These are phyloP conservation scores for Paramecium pentaurelia DNA, from an alignment of 73 alveolate genomes.

Conservation along the genomic window DNA sequence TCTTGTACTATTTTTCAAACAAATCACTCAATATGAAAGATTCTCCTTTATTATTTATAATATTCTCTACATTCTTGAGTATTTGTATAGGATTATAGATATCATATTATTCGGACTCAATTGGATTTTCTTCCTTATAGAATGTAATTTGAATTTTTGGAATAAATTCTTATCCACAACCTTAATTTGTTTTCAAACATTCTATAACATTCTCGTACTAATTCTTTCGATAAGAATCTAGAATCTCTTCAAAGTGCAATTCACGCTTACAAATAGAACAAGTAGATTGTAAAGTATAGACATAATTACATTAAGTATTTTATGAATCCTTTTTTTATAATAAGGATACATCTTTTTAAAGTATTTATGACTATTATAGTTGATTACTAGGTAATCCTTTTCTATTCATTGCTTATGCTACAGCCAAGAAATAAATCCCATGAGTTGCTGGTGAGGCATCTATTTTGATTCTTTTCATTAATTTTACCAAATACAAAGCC, in stretches of 20 bases:
- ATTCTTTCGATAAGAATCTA: background rate
- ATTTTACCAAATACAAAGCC: conserved; percentile 17
- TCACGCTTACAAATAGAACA: background rate
- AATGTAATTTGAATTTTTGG: background rate
- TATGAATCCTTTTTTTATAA: background rate
- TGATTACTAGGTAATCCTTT: background rate
- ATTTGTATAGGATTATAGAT: background rate
- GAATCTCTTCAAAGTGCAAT: background rate
- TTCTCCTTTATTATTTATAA: background rate
- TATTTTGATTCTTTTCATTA: conserved; percentile 11
- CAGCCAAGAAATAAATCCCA: conserved; percentile 42
- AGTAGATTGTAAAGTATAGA: background rate
- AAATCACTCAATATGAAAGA: background rate
- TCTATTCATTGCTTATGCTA: background rate
- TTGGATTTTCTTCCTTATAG: background rate
- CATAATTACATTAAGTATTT: background rate
- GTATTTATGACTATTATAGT: background rate
- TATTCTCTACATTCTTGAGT: background rate
- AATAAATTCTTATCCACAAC: background rate
- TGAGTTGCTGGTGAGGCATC: conserved; percentile 58
- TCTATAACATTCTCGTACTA: background rate
- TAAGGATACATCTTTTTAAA: background rate
- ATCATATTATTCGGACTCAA: background rate
- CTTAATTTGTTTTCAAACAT: background rate
- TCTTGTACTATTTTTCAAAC: background rate